phyloP scores from a whole-genome alignment of 169 alveolate species.

The Eimeria sp. region DNA sequence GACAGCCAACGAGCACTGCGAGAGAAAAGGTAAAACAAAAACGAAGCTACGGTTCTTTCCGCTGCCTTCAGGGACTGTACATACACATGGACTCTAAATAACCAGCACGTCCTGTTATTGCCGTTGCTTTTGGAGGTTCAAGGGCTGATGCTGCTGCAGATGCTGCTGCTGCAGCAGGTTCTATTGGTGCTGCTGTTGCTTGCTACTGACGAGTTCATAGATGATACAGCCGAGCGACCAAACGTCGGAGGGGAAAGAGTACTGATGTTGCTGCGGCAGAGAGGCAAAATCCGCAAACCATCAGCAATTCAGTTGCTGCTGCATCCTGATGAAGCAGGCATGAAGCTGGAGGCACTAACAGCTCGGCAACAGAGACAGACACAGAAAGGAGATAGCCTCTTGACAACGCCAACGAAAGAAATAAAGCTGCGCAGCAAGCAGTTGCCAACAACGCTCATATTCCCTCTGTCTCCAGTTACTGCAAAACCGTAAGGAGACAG shows the following conservation, averaged over 20 bases:
- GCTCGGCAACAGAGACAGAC: too few species aligned
- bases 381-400: too few species aligned
- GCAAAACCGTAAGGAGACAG: background rate
- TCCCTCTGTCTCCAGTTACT: too few species aligned
- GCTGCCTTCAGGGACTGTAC: background rate
- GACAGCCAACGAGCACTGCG: slow-evolving; percentile 86
- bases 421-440: background rate
- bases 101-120: background rate
- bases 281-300: background rate
- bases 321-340: too few species aligned
- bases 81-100: too few species aligned
- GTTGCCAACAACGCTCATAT: too few species aligned
- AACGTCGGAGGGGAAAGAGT: slow-evolving; percentile 98
- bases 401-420: too few species aligned
- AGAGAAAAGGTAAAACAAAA: background rate
- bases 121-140: background rate
- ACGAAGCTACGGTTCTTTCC: background rate
- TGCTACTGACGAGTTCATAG: slow-evolving; percentile 87
- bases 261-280: slow-evolving; percentile 91
- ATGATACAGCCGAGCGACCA: slow-evolving; percentile 99
- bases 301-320: too few species aligned
- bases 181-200: too few species aligned
- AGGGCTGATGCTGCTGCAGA: too few species aligned
- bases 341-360: too few species aligned
- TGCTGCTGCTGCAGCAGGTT: too few species aligned